phyloP scores from a whole-genome alignment of 2,329 filamentous ascomycete genomes.

The Fusarium vanettenii region DNA sequence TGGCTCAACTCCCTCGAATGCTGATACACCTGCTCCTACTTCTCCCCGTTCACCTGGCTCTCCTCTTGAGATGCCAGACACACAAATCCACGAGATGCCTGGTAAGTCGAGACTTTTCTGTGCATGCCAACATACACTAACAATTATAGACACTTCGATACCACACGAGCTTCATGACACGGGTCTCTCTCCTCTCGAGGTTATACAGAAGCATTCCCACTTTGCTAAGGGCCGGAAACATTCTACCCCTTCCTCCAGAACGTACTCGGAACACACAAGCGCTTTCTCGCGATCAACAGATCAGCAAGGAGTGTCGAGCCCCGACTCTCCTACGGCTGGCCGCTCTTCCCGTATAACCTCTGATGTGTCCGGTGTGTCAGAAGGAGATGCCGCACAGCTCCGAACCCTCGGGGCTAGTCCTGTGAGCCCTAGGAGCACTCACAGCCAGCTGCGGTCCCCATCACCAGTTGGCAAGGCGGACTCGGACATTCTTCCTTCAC shows the following conservation, averaged over 20 bases:
- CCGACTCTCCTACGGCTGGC: conserved; percentile 20
- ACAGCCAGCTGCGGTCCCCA: conserved; percentile 9
- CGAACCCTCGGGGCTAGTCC: conserved; percentile 24
- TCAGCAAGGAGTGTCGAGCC: conserved; percentile 15
- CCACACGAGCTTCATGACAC: conserved; percentile 60
- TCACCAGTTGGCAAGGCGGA: conserved; percentile 11
- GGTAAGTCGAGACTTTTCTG: conserved; percentile 49
- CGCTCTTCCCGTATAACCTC: conserved; percentile 33
- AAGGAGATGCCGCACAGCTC: conserved; percentile 35
- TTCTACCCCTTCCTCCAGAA: conserved; percentile 41
- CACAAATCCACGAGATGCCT: conserved; percentile 58
- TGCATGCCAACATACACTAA: not conserved
- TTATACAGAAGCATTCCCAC: conserved; percentile 51
- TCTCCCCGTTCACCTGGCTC: conserved; percentile 21
- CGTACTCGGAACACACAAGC: conserved; percentile 43
- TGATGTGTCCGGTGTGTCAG: conserved; percentile 37
- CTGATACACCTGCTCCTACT: conserved; percentile 16
- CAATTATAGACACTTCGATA: conserved; percentile 55
- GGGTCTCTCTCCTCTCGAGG: conserved; percentile 52
- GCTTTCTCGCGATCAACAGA: conserved; percentile 45
- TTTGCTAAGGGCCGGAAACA: conserved; percentile 29
- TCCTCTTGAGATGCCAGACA: conserved; percentile 55
- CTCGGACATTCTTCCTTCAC: conserved; percentile 25
- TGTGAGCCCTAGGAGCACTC: conserved; percentile 35
- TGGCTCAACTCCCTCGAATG: conserved; percentile 24